Conservation (phyloP, 176 grass and related monocot species). For the Ananas comosus region DNA sequence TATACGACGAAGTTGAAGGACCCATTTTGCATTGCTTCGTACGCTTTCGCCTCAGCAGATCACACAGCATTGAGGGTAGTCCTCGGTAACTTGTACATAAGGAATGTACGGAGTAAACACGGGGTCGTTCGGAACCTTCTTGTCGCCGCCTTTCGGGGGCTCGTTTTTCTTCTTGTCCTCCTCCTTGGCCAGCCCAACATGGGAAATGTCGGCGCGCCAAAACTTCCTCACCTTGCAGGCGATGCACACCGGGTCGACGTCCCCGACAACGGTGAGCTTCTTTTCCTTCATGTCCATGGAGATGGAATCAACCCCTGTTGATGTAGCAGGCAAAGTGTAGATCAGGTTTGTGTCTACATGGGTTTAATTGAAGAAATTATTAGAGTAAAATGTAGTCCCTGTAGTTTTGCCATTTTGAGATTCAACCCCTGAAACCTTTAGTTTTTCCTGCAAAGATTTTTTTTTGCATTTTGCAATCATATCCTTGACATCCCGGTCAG, state of each 20-base stretch:
- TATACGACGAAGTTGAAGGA: too few relatives aligned
- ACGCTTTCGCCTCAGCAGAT: conserved; percentile 35
- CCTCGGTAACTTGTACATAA: conserved; percentile 47
- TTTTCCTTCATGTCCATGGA: conserved; percentile 55
- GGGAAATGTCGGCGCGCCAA: conserved; percentile 22
- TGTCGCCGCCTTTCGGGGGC: conserved; percentile 16
- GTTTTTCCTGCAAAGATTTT: too few relatives aligned
- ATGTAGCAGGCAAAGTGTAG: neutral
- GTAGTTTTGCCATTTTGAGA: neutral
- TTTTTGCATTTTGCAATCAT: too few relatives aligned
- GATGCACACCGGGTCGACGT: conserved; percentile 45
- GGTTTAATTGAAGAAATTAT: neutral
- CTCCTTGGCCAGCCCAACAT: conserved; percentile 53
- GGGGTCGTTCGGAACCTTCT: conserved; percentile 10
- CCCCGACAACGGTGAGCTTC: conserved; percentile 62
- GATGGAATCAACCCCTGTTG: conserved; percentile 50
- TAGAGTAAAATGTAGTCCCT: neutral
- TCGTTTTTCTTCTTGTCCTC: conserved; percentile 48
- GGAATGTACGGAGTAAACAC: conserved; percentile 15
- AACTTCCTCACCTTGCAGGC: conserved; percentile 41
- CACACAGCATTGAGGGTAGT: conserved; percentile 64
- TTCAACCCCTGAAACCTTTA: too few relatives aligned
- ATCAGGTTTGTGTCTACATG: neutral
- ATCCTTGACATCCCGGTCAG: too few relatives aligned
- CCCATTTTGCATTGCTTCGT: too few relatives aligned